Base-by-base conservation (phyloP, 176 grass and related monocot genomes). In the Puccinellia tenuiflora region DNA sequence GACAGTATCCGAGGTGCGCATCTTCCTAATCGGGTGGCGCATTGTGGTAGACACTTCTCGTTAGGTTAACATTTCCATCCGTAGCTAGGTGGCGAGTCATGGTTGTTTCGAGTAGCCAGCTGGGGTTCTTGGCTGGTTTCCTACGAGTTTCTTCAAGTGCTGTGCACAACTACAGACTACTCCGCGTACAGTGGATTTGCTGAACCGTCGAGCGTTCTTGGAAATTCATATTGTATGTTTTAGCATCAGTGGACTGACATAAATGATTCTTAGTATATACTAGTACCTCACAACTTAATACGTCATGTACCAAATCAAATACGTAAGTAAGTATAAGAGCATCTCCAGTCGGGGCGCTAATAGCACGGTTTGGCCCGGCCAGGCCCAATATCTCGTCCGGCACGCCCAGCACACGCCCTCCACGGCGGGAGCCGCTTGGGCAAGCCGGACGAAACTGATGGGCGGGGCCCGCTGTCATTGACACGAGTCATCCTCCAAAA, bases 1-100 rank as follows among this genome's bases (percentile, higher is more conserved):
- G 16, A 59, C 68, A 85, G 87, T 29, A 85, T 89, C 87, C 82
- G 70, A 89, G 69, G 82, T n/a, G 17, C 26, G 4, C 59, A 1
- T 9, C 3, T 35, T 77, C 20, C 80, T 88, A 46, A 45, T 79
- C 87, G 22, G 87, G 59, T 68, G 77, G 82, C 37, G 34, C 26
- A 5, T 40, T 2, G 17, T 77, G 35, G 64, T 30, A 54, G 31
- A 28, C 38, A 21, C 29, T 24, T 79, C 28, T n/a, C 21, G 59
- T 34, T 5, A 20, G 30, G 24, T 20, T 34, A n/a, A n/a, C 31
- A 13, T 79, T 48, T 21, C 40, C 53, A 47, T 51, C 26, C 1
- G 45, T 38, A 28, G 31, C 22, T 79, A 69, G 39, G 53, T 51
- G 21, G 9, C 76, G 2, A 38, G 21, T 10, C 35, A 26, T 29